These are phyloP conservation scores for Bacidia rubella DNA, from an alignment of 495 filamentous ascomycete species.

Conservation along the genomic window DNA sequence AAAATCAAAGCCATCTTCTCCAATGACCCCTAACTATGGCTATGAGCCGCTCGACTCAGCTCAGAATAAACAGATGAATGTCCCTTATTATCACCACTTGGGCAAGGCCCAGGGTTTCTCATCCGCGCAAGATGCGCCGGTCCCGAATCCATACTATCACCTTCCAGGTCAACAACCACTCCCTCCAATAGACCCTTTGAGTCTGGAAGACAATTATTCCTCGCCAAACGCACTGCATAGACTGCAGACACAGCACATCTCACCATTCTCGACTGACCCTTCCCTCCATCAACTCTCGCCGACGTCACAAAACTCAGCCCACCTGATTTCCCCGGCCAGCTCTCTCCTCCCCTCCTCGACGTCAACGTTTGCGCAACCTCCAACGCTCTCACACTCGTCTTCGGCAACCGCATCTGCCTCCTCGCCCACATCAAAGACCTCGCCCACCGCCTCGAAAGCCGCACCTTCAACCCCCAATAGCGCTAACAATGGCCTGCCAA, in stretches of 20 bases:
- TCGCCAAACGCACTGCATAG: slow-evolving; percentile 29
- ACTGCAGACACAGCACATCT: slow-evolving; percentile 26
- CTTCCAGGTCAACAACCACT: slow-evolving; percentile 11
- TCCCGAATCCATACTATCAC: slow-evolving; percentile 13
- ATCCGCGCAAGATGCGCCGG: slow-evolving; percentile 5
- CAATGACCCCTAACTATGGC: slow-evolving; percentile 19
- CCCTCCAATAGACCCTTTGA: slow-evolving; percentile 4
- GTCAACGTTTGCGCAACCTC: not conserved
- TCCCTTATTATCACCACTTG: slow-evolving; percentile 4
- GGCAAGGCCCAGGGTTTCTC: not conserved
- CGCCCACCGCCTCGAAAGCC: not conserved
- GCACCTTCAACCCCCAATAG: not conserved
- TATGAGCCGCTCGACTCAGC: slow-evolving; percentile 13
- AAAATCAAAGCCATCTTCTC: slow-evolving; percentile 17
- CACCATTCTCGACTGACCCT: slow-evolving; percentile 16
- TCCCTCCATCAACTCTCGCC: slow-evolving; percentile 1
- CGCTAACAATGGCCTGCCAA: slow-evolving; percentile 8
- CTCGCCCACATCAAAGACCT: not conserved
- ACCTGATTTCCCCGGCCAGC: slow-evolving; percentile 11
- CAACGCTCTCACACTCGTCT: slow-evolving; percentile 16
- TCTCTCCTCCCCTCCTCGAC: not conserved
- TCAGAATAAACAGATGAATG: slow-evolving; percentile 8
- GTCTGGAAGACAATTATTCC: slow-evolving; percentile 16
- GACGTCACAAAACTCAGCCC: slow-evolving; percentile 8
- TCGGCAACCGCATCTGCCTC: slow-evolving; percentile 8